Evolutionary conservation across 179 eudicot species (phyloP).

Genomic region (Camellia oleifera): DNA sequence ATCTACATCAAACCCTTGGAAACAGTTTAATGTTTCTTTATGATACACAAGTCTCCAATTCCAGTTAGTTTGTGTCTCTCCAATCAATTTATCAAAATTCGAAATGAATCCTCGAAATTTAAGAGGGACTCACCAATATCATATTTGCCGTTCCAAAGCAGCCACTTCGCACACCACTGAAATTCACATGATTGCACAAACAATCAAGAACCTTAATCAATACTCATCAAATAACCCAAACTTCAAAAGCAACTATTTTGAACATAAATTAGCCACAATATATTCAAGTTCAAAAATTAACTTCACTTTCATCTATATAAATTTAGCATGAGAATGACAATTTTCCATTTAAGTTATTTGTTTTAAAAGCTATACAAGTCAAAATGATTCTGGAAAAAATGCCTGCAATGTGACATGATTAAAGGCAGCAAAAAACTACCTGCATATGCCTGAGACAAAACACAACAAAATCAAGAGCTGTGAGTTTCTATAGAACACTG

Average conservation of each 20-base stretch:
- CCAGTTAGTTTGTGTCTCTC: not conserved
- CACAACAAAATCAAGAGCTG: slow-evolving; percentile 36
- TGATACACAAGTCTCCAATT: not conserved
- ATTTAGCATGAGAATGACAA: not conserved
- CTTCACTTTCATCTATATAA: not conserved
- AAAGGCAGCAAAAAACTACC: slow-evolving; percentile 27
- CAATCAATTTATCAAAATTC: not conserved
- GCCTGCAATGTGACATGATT: not conserved
- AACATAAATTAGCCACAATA: not conserved
- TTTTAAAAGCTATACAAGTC: not conserved
- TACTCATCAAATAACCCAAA: not conserved
- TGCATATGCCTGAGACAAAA: slow-evolving; percentile 47
- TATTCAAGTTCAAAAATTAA: not conserved
- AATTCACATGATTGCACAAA: slow-evolving; percentile 11
- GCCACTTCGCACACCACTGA: slow-evolving; percentile 56
- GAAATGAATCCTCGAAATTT: not conserved
- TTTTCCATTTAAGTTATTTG: not conserved
- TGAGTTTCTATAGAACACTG: slow-evolving; percentile 35
- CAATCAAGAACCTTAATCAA: slow-evolving; percentile 6
- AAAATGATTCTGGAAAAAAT: not conserved
- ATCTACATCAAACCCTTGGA: not conserved
- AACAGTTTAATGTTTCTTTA: not conserved
- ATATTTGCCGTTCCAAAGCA: slow-evolving; percentile 46
- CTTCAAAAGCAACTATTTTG: slow-evolving; percentile 1
- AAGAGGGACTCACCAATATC: slow-evolving; percentile 42